Base-by-base conservation (phyloP, 129 eudicot genomes). In the Sambucus nigra region DNA sequence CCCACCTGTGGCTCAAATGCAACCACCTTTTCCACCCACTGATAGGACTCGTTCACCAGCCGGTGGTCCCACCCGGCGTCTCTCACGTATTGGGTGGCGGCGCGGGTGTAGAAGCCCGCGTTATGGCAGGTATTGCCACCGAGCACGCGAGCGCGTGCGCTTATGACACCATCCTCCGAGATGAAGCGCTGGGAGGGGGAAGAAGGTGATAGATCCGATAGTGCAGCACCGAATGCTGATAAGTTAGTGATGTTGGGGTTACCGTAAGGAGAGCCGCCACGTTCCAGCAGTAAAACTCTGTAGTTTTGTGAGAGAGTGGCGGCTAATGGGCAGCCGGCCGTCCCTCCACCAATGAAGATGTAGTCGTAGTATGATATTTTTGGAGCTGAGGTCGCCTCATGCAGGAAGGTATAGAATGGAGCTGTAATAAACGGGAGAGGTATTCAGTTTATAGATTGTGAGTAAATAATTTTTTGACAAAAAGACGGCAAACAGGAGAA, bases 261-360 rank as follows among this genome's bases (percentile, higher is more conserved):
- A 13, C 82, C 80, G 69, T 91, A 91, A 18, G 99, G 99, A 0
- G 94, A 79, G 56, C 84, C 99, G 24, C 99, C 99, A 0, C 99
- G 94, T 29, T 91, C 99, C 17, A 91, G 89, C 72, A 91, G 86
- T 61, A 91, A 80, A 2, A 91, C 99, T 57, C 73, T 71, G 72
- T 74, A 56, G 61, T 79, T 74, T 7, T 67, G 80, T 11, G 99
- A 91, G 61, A 91, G 95, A 0, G 99, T 91, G 72, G 99, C 82
- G 64, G 94, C 94, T 42, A 84, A 40, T 0, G 94, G 94, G 25
- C 88, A 80, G 51, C 94, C 94, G 20, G 95, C 82, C 19, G 99
- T 85, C 60, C 99, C 99, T 16, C 99, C 99, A 22, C 99, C 99
- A 23, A 91, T 44, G 47, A 91, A 69, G 21, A 91, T 91, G 87